phyloP scores from a whole-genome alignment of 129 eudicot species.

The Helichrysum umbraculigerum region DNA sequence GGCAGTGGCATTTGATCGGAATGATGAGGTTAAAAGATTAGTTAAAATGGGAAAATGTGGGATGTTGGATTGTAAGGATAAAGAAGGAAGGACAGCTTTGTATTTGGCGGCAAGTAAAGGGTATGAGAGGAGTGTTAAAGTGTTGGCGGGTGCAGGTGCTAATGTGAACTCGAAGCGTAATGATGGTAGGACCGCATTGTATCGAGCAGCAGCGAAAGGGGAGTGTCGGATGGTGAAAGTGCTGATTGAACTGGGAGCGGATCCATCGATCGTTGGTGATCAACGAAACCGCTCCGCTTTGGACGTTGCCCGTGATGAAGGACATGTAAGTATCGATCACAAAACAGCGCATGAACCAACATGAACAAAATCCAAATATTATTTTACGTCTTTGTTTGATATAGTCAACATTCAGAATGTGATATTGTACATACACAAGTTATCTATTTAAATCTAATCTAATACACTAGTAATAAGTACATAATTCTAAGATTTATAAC shows the following conservation, averaged over 20 bases:
- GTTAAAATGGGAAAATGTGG: constrained; percentile 33
- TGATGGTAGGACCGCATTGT: constrained; percentile 66
- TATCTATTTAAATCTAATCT: too few species aligned
- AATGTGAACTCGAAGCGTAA: constrained; percentile 61
- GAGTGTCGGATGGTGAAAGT: constrained; percentile 63
- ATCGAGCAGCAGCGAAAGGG: constrained; percentile 58
- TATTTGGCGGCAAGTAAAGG: constrained; percentile 68
- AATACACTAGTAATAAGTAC: too few species aligned
- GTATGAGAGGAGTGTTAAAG: constrained; percentile 33
- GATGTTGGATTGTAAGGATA: constrained; percentile 62
- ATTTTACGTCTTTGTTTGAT: too few species aligned
- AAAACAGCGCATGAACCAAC: too few species aligned
- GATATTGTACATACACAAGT: too few species aligned
- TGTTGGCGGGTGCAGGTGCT: constrained; percentile 60
- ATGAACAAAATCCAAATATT: too few species aligned
- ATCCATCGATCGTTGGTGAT: constrained; percentile 51
- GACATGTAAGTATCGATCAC: constrained; percentile 53
- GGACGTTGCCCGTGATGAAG: constrained; percentile 65
- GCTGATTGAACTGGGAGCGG: constrained; percentile 54
- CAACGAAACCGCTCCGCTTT: constrained; percentile 44
- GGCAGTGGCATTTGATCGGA: constrained; percentile 55
- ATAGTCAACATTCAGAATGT: too few species aligned
- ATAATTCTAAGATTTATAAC: too few species aligned
- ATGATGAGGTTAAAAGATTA: constrained; percentile 49
- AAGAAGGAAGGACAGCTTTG: constrained; percentile 56